These are phyloP conservation scores for Cladophialophora chaetospira DNA, from an alignment of 2,329 filamentous ascomycete genomes.

Conservation along the genomic window DNA sequence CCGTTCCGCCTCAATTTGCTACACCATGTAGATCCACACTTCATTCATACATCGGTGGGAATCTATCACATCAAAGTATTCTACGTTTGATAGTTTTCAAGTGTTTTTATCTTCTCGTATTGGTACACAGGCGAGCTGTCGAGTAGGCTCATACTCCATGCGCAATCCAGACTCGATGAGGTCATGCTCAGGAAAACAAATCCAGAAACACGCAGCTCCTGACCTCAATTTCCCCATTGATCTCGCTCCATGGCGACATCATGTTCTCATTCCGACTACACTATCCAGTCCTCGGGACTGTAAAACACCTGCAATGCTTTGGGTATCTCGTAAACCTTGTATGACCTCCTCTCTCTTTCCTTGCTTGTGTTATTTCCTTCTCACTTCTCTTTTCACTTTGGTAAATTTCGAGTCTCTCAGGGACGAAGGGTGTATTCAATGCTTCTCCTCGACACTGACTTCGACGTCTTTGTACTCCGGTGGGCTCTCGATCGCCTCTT, in stretches of 20 bases:
- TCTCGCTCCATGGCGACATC: not conserved
- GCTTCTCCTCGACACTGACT: slow-evolving; percentile 34
- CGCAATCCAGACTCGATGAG: too few relatives aligned
- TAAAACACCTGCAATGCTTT: slow-evolving; percentile 25
- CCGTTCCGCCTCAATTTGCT: too few relatives aligned
- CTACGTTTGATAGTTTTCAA: too few relatives aligned
- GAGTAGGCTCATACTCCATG: too few relatives aligned
- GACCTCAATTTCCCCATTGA: not conserved
- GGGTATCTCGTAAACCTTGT: slow-evolving; percentile 20
- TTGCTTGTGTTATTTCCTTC: not conserved
- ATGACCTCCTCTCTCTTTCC: not conserved
- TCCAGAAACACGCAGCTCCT: too few relatives aligned
- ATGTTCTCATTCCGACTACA: not conserved
- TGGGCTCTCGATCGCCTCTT: slow-evolving; percentile 34
- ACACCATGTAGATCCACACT: too few relatives aligned
- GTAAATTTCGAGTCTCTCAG: not conserved
- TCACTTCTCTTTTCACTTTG: not conserved
- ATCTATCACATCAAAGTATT: too few relatives aligned
- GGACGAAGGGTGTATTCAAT: not conserved
- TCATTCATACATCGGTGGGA: too few relatives aligned
- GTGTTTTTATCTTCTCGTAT: too few relatives aligned
- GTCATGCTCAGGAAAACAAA: too few relatives aligned
- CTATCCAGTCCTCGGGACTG: not conserved
- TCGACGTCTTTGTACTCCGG: slow-evolving; percentile 37
- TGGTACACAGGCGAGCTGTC: too few relatives aligned